Percentiles rank a stretch among this genome's conserved stretches.
Conservation (phyloP, 805 yeast species). For the Wickerhamiella spandovensis region DNA sequence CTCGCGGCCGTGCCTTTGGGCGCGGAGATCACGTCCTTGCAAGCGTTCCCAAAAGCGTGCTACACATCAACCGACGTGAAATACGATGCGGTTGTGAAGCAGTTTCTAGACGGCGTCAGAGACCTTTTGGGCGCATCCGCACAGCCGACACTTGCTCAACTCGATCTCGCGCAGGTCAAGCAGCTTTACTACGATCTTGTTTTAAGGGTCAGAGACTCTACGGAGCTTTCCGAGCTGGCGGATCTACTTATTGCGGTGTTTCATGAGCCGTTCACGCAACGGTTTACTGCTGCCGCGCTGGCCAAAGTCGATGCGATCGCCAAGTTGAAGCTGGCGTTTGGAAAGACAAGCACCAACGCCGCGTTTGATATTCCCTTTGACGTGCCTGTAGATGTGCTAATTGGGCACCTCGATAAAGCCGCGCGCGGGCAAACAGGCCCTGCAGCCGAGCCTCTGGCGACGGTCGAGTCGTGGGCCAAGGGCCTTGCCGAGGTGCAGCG, state of each 20-base stretch:
- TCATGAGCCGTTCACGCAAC: slow-evolving; percentile 4
- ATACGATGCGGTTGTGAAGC: neutral
- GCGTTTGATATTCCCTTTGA: neutral
- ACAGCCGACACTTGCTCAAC: neutral
- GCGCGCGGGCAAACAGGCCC: neutral
- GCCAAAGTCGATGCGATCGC: neutral
- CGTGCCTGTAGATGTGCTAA: neutral
- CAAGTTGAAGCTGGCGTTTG: neutral
- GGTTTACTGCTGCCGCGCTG: neutral
- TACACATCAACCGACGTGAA: slow-evolving; percentile 2
- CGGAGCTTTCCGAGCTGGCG: slow-evolving; percentile 5
- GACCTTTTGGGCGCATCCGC: neutral
- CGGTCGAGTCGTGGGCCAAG: neutral
- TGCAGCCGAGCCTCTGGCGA: neutral
- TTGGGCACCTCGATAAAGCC: neutral
- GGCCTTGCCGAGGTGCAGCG: neutral
- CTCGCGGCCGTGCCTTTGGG: neutral
- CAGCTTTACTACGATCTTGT: slow-evolving; percentile 1
- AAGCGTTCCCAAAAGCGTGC: slow-evolving; percentile 10
- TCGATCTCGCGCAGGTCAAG: slow-evolving; percentile 1
- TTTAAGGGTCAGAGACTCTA: slow-evolving; percentile 8
- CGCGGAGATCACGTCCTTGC: neutral
- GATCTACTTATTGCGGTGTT: slow-evolving; percentile 6
- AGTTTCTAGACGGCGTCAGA: neutral
- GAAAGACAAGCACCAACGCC: neutral